phyloP scores from a whole-genome alignment of 2,329 filamentous ascomycete species.

The Colletotrichum navitas region DNA sequence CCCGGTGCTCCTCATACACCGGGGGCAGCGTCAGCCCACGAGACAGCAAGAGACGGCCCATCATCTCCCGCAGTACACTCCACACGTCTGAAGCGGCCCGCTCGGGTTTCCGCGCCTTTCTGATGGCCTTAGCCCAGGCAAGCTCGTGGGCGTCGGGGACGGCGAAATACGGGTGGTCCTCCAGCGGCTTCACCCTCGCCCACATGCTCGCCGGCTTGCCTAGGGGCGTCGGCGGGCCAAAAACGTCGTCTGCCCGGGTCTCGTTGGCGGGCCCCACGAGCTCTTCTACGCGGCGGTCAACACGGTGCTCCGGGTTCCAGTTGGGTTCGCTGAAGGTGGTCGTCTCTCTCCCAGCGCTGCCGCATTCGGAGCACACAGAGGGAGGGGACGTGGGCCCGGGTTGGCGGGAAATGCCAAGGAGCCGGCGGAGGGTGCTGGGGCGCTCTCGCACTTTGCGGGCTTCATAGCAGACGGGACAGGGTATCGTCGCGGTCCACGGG shows the following conservation, averaged over 20 bases:
- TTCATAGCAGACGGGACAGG: not conserved
- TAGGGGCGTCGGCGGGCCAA: not conserved
- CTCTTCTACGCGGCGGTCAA: not conserved
- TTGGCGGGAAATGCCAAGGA: not conserved
- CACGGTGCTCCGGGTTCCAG: not conserved
- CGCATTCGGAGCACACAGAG: conserved; percentile 23
- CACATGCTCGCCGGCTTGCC: not conserved
- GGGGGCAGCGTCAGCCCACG: not conserved
- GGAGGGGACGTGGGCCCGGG: not conserved
- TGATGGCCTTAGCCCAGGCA: not conserved
- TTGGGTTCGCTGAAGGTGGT: not conserved
- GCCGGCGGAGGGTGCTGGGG: not conserved
- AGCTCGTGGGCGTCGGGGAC: not conserved
- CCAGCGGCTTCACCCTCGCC: not conserved
- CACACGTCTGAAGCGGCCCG: not conserved
- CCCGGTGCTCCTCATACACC: not conserved
- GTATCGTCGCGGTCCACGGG: not conserved
- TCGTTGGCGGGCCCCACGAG: conserved; percentile 10
- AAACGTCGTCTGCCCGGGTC: conserved; percentile 9
- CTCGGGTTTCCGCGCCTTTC: not conserved
- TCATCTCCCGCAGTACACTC: not conserved
- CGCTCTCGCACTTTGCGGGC: conserved; percentile 2
- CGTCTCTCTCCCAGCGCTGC: not conserved
- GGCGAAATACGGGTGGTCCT: not conserved
- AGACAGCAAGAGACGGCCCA: not conserved